These are phyloP conservation scores for Tetrapisispora fleetii DNA, from an alignment of 805 yeast species.

Conservation along the genomic window DNA sequence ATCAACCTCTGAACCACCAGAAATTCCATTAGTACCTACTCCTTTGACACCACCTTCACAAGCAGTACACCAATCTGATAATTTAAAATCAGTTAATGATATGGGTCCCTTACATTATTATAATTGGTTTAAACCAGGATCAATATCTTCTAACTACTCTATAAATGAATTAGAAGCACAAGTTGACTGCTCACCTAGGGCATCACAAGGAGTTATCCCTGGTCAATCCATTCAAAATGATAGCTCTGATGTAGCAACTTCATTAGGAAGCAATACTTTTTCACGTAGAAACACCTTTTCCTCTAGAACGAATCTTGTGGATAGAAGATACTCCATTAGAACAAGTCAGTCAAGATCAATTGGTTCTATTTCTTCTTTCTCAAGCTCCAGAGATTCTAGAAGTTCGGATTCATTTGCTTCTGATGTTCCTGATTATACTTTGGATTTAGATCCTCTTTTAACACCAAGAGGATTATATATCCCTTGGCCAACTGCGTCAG, in stretches of 20 bases:
- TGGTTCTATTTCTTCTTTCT: neutral
- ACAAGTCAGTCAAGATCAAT: neutral
- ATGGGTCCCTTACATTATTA: neutral
- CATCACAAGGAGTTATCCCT: neutral
- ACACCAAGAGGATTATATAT: conserved; percentile 60
- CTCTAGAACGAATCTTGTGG: neutral
- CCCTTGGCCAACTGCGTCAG: conserved; percentile 54
- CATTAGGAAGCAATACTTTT: neutral
- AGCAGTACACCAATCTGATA: neutral
- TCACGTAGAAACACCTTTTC: neutral
- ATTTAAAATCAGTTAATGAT: neutral
- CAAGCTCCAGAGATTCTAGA: neutral
- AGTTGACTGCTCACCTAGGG: neutral
- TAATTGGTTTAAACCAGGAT: neutral
- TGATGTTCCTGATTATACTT: neutral
- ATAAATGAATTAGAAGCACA: neutral
- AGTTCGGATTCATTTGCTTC: neutral
- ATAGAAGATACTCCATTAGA: neutral
- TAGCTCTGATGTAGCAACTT: neutral
- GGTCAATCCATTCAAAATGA: neutral
- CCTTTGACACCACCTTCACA: neutral
- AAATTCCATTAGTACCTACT: neutral
- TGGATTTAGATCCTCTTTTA: conserved; percentile 46
- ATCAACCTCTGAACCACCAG: neutral
- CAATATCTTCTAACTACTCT: neutral